A percentile compares a stretch with the other conserved stretches of the same genome.
phyloP scores from a whole-genome alignment of 805 yeast species.

The Starmerella asiatica region DNA sequence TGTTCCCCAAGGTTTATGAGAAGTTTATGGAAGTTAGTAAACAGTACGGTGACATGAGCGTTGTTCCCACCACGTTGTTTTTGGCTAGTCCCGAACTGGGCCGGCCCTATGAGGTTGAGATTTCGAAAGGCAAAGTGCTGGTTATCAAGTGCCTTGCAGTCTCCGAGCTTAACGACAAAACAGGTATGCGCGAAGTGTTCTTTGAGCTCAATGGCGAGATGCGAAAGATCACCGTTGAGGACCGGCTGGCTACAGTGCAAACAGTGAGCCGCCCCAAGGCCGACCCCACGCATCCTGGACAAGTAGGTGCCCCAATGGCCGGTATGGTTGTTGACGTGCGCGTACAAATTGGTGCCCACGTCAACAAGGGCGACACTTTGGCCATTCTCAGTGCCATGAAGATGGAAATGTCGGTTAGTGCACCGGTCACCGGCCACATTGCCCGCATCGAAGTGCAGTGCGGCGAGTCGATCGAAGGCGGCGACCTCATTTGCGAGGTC shows the following conservation, averaged over 20 bases:
- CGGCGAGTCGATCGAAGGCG: constrained; percentile 92
- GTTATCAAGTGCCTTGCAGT: constrained; percentile 84
- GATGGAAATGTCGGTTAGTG: constrained; percentile 98
- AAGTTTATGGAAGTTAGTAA: constrained; percentile 61
- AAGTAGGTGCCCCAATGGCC: constrained; percentile 98
- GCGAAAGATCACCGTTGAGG: constrained; percentile 87
- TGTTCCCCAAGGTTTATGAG: constrained; percentile 97
- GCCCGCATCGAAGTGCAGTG: constrained; percentile 65
- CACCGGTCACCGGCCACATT: constrained; percentile 77
- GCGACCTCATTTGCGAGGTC: constrained; percentile 65
- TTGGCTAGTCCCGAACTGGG: constrained; percentile 74
- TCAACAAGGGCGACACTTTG: constrained; percentile 91
- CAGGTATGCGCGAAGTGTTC: constrained; percentile 91
- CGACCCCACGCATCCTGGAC: constrained; percentile 70
- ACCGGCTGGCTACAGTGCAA: constrained; percentile 75
- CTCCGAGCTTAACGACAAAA: constrained; percentile 71
- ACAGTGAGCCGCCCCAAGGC: constrained; percentile 83
- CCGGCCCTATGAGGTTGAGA: constrained; percentile 77
- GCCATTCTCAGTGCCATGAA: constrained; percentile 96
- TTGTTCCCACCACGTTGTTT: constrained; percentile 85
- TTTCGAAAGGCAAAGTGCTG: constrained; percentile 88
- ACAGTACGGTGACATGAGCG: constrained; percentile 82
- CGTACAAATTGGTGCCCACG: constrained; percentile 73
- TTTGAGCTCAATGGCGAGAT: constrained; percentile 97
- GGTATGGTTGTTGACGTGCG: constrained; percentile 95